A percentile compares a stretch with the other conserved stretches of the same genome.
These are phyloP conservation scores for Saccharum spontaneum DNA, from an alignment of 176 grass and related monocot genomes.

Conservation along the genomic window DNA sequence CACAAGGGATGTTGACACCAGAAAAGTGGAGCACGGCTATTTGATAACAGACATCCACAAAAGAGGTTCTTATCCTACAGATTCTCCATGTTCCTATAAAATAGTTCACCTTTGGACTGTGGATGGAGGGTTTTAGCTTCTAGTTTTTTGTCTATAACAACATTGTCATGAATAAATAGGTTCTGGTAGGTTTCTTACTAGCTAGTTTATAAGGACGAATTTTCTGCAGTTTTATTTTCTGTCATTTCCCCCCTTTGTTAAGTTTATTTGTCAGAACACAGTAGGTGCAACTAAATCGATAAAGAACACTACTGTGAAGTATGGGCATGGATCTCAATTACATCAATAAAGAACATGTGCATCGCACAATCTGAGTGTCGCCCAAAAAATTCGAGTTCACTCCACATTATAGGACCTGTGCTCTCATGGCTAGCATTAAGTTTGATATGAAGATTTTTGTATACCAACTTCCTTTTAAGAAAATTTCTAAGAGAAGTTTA, in stretches of 20 bases:
- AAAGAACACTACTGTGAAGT: background rate
- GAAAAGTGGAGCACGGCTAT: constrained; percentile 38
- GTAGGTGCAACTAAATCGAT: constrained; percentile 6
- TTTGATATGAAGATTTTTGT: background rate
- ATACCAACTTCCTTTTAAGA: background rate
- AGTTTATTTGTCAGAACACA: background rate
- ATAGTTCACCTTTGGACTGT: constrained; percentile 38
- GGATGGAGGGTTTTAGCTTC: constrained; percentile 6
- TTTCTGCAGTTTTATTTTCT: background rate
- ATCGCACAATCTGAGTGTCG: background rate
- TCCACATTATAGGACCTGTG: background rate
- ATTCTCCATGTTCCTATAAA: constrained; percentile 40
- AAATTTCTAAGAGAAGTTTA: background rate
- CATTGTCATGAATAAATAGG: background rate
- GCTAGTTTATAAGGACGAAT: background rate
- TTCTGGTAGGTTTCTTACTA: background rate
- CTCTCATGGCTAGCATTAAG: background rate
- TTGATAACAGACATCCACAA: constrained; percentile 41
- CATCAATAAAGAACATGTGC: constrained; percentile 21
- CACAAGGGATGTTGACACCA: constrained; percentile 43
- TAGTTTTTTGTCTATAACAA: constrained; percentile 18
- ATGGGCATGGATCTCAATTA: background rate
- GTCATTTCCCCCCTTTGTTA: background rate
- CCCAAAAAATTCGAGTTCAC: background rate
- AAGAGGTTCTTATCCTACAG: constrained; percentile 50